Evolutionary conservation across 2,329 filamentous ascomycete species (phyloP), one percentile per base, ranked within the genome.

Genomic region (Xylariaceae sp.): DNA sequence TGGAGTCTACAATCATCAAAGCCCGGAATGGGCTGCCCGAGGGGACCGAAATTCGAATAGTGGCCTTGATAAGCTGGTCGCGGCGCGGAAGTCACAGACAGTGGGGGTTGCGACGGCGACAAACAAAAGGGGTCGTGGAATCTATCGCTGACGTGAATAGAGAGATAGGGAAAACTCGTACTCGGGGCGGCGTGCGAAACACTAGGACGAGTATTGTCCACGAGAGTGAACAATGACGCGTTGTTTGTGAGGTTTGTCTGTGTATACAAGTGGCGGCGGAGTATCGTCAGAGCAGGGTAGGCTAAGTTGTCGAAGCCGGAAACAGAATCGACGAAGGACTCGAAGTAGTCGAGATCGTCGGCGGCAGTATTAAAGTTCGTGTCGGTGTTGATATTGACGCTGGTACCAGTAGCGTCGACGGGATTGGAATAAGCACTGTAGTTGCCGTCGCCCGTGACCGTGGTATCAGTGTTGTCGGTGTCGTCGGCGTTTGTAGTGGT

Each of bases 181-280:
- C 37, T 45, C 48, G 50, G 44, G 6, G 43, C 39, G 26, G 40
- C 37, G 37, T 46, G 29, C n/a, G 48, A 49, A 54, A 40, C 31
- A 11, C 3, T 40, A n/a, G 45, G 12, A 35, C 42, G 26, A 31
- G 26, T 43, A 40, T 51, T 26, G 29, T 35, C 43, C 47, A 29
- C 5, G 35, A 45, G 49, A 44, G 51, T 35, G 42, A 50, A 52
- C 47, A 55, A 35, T 49, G 41, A 49, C 41, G 50, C 44, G 54
- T 34, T 44, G 48, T 31, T 39, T 30, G 45, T 32, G 2, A 30
- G 37, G 37, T 29, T 51, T 47, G 45, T 35, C 35, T 34, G 54
- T 41, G 46, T 47, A 37, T 50, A 19, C 29, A 50, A 8, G 43
- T 41, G 53, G 51, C 27, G 19, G 45, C 31, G 8, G 30, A n/a